Conservation (phyloP, 1,139 yeast species). For the Suhomyces wounanorum region DNA sequence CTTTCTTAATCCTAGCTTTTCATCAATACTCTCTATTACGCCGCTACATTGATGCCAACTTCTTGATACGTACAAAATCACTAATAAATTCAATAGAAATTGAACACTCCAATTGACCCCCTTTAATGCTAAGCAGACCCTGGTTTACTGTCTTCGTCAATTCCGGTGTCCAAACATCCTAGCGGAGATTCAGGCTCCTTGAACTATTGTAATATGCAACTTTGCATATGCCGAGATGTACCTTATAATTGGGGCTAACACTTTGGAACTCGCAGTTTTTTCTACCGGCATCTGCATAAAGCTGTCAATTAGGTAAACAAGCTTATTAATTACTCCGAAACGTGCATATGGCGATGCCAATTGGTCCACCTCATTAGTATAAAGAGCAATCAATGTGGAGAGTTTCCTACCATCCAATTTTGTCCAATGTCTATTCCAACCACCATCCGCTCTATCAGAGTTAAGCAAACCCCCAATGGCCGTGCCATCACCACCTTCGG, state of each 20-base stretch:
- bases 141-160: no score
- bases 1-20: no score
- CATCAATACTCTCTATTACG: no score
- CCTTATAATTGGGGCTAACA: background rate
- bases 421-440: constrained; percentile 8
- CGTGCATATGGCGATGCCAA: background rate
- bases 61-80: no score
- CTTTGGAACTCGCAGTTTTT: background rate
- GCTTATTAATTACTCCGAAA: background rate
- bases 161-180: no score
- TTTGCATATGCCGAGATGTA: background rate
- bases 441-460: constrained; percentile 1
- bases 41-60: no score
- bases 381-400: background rate
- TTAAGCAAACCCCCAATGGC: constrained; percentile 3
- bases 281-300: background rate
- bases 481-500: constrained; percentile 1
- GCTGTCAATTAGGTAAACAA: background rate
- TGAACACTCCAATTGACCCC: no score
- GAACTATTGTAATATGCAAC: no score
- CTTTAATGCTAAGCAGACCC: no score
- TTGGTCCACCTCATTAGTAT: background rate
- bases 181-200: no score
- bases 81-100: no score
- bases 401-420: no score